These are phyloP conservation scores for Ceratobasidium sp. DNA, from an alignment of 1,284 basidiomycete species.

Conservation along the genomic window DNA sequence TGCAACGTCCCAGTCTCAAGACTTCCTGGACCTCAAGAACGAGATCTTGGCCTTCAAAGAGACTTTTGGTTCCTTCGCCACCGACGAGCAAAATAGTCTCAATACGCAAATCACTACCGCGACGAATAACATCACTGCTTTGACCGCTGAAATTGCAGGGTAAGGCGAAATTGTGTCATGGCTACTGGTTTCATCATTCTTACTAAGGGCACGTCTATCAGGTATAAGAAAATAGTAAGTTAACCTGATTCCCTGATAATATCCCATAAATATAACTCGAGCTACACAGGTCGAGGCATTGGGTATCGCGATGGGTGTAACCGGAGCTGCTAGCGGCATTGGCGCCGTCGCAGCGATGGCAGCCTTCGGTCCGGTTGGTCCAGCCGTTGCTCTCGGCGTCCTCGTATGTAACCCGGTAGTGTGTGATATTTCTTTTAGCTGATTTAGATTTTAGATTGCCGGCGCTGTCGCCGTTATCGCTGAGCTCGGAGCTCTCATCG, in stretches of 20 bases:
- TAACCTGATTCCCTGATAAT: too few relatives aligned
- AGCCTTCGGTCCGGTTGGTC: slow-evolving; percentile 14
- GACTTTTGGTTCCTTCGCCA: slow-evolving; percentile 6
- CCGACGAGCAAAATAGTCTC: not conserved
- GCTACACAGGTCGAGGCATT: slow-evolving; percentile 15
- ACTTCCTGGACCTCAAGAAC: slow-evolving; percentile 22
- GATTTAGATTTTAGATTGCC: not conserved
- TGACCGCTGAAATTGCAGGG: slow-evolving; percentile 8
- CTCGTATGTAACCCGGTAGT: not conserved
- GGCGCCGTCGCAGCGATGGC: not conserved
- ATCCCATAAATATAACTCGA: not conserved
- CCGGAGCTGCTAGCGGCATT: not conserved
- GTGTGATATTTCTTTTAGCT: not conserved
- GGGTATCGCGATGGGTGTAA: slow-evolving; percentile 20
- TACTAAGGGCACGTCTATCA: too few relatives aligned
- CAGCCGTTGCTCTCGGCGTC: slow-evolving; percentile 1
- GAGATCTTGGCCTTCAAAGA: slow-evolving; percentile 16
- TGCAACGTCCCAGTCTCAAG: slow-evolving; percentile 1
- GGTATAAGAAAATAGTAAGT: too few relatives aligned
- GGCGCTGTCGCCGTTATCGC: slow-evolving; percentile 9
- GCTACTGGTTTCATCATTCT: too few relatives aligned
- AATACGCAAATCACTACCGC: not conserved
- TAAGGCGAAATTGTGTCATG: not conserved
- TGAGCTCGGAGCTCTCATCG: slow-evolving; percentile 8
- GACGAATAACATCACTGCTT: not conserved